Evolutionary conservation across 1,284 basidiomycete genomes (phyloP).

Genomic region (Cystobasidiaceae sp.): DNA sequence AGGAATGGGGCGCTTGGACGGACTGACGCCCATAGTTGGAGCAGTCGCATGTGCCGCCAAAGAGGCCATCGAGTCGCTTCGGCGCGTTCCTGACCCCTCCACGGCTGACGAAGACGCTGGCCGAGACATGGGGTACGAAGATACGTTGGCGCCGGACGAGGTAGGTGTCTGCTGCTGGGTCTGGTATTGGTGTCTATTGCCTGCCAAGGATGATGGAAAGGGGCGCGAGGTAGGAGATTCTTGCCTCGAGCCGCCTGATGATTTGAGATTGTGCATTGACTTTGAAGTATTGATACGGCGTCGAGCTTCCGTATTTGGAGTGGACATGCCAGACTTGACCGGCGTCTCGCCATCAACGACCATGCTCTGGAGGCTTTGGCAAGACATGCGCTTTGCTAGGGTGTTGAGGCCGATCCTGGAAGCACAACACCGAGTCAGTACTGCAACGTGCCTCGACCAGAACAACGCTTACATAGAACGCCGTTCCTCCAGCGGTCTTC

Average conservation of each 20-base stretch:
- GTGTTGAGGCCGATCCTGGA: constrained; percentile 33
- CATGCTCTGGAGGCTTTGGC: constrained; percentile 34
- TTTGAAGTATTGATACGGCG: constrained; percentile 38
- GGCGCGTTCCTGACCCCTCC: constrained; percentile 3
- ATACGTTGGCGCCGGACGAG: background rate
- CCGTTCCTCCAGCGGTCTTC: constrained; percentile 40
- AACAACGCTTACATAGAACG: constrained; percentile 31
- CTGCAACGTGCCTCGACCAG: background rate
- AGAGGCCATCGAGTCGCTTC: constrained; percentile 14
- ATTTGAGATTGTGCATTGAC: constrained; percentile 40
- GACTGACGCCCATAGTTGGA: background rate
- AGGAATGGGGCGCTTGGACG: constrained; percentile 7
- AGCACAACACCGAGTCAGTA: background rate
- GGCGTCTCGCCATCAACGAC: constrained; percentile 37
- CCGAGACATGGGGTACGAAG: background rate
- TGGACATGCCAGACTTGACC: constrained; percentile 30
- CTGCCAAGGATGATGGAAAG: constrained; percentile 13
- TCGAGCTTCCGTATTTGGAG: constrained; percentile 28
- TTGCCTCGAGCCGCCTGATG: constrained; percentile 26
- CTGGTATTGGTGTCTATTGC: background rate
- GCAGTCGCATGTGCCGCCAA: background rate
- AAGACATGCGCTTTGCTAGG: constrained; percentile 40
- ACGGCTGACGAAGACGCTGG: constrained; percentile 23
- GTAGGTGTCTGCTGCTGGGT: constrained; percentile 8
- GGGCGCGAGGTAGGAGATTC: constrained; percentile 24